Percentiles rank a stretch among this genome's conserved stretches.
These are phyloP conservation scores for Amanita subjunquillea DNA, from an alignment of 768 basidiomycete species.

Conservation along the genomic window DNA sequence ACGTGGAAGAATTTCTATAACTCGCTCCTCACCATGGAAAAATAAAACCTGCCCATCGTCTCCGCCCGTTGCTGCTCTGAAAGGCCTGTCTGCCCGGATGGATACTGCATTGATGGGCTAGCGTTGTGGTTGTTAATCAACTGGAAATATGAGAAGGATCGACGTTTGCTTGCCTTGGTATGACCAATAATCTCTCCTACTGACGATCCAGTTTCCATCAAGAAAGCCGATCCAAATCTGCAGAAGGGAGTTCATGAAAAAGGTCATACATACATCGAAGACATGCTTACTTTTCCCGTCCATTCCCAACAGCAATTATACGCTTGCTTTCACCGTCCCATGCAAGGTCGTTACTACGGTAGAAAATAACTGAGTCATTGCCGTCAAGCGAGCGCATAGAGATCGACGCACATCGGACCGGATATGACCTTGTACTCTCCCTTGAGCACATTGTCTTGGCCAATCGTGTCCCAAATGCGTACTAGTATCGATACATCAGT, in stretches of 20 bases:
- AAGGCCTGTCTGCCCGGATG: slow-evolving; percentile 83
- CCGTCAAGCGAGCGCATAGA: background rate
- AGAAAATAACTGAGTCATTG: background rate
- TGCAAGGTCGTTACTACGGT: slow-evolving; percentile 74
- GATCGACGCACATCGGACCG: slow-evolving; percentile 52
- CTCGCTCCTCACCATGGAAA: slow-evolving; percentile 48
- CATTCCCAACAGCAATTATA: slow-evolving; percentile 92
- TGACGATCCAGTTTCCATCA: slow-evolving; percentile 75
- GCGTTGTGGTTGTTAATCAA: background rate
- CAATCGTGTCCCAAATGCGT: slow-evolving; percentile 87
- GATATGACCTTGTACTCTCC: slow-evolving; percentile 69
- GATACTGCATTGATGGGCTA: slow-evolving; percentile 83
- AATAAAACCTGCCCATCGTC: slow-evolving; percentile 81
- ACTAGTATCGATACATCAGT: slow-evolving; percentile 32
- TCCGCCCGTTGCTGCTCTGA: slow-evolving; percentile 79
- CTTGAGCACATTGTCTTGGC: slow-evolving; percentile 75
- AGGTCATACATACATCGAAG: background rate
- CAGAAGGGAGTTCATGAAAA: background rate
- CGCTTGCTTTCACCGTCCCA: slow-evolving; percentile 97
- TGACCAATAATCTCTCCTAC: slow-evolving; percentile 88
- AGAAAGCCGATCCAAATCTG: slow-evolving; percentile 78
- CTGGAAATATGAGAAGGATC: background rate
- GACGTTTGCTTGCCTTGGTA: slow-evolving; percentile 48
- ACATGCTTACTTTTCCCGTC: slow-evolving; percentile 64
- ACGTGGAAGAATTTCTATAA: background rate